Evolutionary conservation across 2,329 filamentous ascomycete genomes (phyloP), one percentile per base, ranked within the genome.

Genomic region (Aspergillus sp.): DNA sequence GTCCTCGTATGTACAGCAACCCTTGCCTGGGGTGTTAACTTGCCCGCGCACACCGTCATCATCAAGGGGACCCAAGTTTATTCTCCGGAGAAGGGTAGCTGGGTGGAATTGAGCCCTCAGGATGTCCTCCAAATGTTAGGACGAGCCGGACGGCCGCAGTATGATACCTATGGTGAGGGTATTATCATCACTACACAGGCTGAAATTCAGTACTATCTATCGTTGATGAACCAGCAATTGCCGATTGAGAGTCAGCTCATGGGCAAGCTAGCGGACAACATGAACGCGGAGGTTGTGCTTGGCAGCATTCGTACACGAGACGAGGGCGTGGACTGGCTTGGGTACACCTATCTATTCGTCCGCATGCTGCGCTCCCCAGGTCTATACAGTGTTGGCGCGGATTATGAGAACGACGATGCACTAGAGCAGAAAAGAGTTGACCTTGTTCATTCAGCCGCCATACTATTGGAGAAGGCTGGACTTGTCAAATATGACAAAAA

Each of bases 31-130:
- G 95, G 95, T 86, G 95, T 99, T 71, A 99, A 99, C 75, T 79
- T 99, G 70, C 95, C 95, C 4, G 95, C 95, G 2, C 95, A 99
- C 71, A 98, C 95, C 1, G 95, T 99, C 69, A 93, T 99, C 71
- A 99, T 99, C 80, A 99, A 99, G 77, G 95, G 95, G 55, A 99
- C 95, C 1, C 92, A 96, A 70, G 89, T 99, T 19, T 99, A 99
- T 77, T 98, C 95, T 0, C 95, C 95, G 0, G 95, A 99, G 73
- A 98, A 97, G 79, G 95, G 95, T 79, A 95, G 90, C 74, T 99
- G 95, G 93, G 93, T 99, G 19, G 96, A 99, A 73, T 78, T 99
- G 54, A 97, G 93, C 70, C 95, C 95, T 12, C 95, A 99, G 73
- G 95, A 99, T 77, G 93, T 99, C 37, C 82, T 99, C 51, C 95